A percentile compares a stretch with the other conserved stretches of the same genome.
Conservation (phyloP, 129 eudicot species). For the Pittosporum tobira region DNA sequence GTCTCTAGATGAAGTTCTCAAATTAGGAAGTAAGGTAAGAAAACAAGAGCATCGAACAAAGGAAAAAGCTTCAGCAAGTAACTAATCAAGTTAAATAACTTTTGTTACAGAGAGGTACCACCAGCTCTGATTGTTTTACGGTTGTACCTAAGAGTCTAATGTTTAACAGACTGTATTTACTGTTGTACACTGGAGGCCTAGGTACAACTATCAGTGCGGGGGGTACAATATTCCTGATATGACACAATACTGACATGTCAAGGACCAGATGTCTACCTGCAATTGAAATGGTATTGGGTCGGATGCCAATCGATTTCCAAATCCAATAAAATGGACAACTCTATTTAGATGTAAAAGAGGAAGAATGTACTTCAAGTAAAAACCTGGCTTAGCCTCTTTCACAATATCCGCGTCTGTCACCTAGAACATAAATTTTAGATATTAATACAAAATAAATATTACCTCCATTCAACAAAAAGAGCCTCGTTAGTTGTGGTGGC, state of each 20-base stretch:
- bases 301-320: slow-evolving; percentile 94
- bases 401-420: slow-evolving; percentile 71
- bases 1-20: slow-evolving; percentile 77
- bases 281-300: slow-evolving; percentile 78
- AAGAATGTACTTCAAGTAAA: slow-evolving; percentile 71
- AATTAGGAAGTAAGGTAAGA: slow-evolving; percentile 38
- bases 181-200: too few species aligned
- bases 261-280: slow-evolving; percentile 50
- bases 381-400: slow-evolving; percentile 96
- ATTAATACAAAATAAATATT: slow-evolving; percentile 4
- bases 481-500: too few species aligned
- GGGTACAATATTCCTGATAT: too few species aligned
- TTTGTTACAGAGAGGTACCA: too few species aligned
- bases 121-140: too few species aligned
- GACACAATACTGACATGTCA: neutral
- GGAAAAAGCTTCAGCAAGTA: neutral
- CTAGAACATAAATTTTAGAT: slow-evolving; percentile 24
- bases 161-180: too few species aligned
- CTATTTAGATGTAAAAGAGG: slow-evolving; percentile 68
- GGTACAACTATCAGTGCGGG: too few species aligned
- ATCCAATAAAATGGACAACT: slow-evolving; percentile 90
- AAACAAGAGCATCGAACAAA: slow-evolving; percentile 9
- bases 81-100: neutral
- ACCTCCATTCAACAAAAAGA: too few species aligned
- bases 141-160: too few species aligned